A percentile compares a stretch with the other conserved stretches of the same genome.
Evolutionary conservation across 345 rosid species (phyloP).

Genomic region (Leavenworthia alabamica): DNA sequence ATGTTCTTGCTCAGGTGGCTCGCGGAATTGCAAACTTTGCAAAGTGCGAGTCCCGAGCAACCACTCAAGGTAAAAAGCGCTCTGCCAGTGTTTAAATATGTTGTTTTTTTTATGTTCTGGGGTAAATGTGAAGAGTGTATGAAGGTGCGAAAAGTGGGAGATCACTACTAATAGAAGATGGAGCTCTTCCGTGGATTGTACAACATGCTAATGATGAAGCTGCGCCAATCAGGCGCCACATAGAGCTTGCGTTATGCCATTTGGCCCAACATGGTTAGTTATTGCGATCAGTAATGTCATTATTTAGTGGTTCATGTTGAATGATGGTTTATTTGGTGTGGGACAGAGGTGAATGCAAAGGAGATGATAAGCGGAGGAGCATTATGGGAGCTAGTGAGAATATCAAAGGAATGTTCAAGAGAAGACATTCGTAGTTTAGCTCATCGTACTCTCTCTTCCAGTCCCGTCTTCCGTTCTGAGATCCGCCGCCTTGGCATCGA

Average conservation of each 20-base stretch:
- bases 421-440: conserved; percentile 92
- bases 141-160: conserved; percentile 68
- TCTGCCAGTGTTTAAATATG: not conserved
- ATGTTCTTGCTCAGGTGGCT: conserved; percentile 98
- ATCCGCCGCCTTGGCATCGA: conserved; percentile 64
- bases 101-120: not conserved
- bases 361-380: conserved; percentile 96
- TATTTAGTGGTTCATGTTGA: not conserved
- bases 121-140: conserved; percentile 6
- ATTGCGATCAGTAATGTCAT: too few relatives aligned
- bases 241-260: conserved; percentile 96
- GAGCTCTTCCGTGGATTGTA: conserved; percentile 96
- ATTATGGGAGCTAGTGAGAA: conserved; percentile 88
- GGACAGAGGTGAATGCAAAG: conserved; percentile 76
- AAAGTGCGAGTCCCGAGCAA: conserved; percentile 90
- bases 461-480: conserved; percentile 60
- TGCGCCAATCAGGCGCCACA: conserved; percentile 86
- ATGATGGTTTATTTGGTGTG: not conserved
- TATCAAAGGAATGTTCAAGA: conserved; percentile 84
- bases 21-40: conserved; percentile 98
- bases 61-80: conserved; percentile 58
- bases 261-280: conserved; percentile 88
- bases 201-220: conserved; percentile 87
- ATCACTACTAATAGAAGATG: conserved; percentile 85
- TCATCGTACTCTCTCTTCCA: conserved; percentile 60